A percentile compares a stretch with the other conserved stretches of the same genome.
Conservation (phyloP, 1,284 basidiomycete genomes). For the Trichosporon ovoides region DNA sequence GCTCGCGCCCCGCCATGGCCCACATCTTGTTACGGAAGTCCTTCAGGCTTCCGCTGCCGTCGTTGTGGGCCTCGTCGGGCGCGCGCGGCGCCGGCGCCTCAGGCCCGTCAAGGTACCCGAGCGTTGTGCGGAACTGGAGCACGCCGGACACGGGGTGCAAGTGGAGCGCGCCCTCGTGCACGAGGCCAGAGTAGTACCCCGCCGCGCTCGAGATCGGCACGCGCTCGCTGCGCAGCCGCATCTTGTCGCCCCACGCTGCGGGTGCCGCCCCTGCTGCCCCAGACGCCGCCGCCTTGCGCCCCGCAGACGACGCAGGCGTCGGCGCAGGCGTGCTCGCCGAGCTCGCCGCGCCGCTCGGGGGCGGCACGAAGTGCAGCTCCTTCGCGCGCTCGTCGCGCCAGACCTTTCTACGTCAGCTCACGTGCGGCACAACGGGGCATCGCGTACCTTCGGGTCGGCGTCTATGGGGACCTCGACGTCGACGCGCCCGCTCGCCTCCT, state of each 20-base stretch:
- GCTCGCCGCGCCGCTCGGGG: not conserved
- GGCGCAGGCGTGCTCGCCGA: conserved; percentile 6
- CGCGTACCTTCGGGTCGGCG: conserved; percentile 27
- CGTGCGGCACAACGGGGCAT: too few species aligned
- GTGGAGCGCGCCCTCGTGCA: conserved; percentile 45
- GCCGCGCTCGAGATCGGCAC: conserved; percentile 36
- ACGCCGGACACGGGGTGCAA: conserved; percentile 40
- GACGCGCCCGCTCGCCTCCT: conserved; percentile 40
- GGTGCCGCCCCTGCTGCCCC: conserved; percentile 13
- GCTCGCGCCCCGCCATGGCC: conserved; percentile 34
- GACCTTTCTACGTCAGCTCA: not conserved
- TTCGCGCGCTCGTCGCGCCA: conserved; percentile 46
- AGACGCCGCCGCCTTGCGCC: not conserved
- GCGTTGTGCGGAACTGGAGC: conserved; percentile 44
- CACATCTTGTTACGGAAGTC: conserved; percentile 48
- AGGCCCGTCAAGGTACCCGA: conserved; percentile 38
- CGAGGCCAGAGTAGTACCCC: conserved; percentile 37
- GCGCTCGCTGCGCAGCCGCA: conserved; percentile 39
- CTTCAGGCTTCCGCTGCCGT: conserved; percentile 44
- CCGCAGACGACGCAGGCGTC: conserved; percentile 5
- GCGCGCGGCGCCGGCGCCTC: not conserved
- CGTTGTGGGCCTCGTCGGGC: conserved; percentile 40
- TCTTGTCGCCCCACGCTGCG: conserved; percentile 45
- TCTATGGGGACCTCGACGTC: conserved; percentile 48
- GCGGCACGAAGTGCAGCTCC: conserved; percentile 34